Conservation (phyloP, 768 basidiomycete species). For the Suillus variegatus region DNA sequence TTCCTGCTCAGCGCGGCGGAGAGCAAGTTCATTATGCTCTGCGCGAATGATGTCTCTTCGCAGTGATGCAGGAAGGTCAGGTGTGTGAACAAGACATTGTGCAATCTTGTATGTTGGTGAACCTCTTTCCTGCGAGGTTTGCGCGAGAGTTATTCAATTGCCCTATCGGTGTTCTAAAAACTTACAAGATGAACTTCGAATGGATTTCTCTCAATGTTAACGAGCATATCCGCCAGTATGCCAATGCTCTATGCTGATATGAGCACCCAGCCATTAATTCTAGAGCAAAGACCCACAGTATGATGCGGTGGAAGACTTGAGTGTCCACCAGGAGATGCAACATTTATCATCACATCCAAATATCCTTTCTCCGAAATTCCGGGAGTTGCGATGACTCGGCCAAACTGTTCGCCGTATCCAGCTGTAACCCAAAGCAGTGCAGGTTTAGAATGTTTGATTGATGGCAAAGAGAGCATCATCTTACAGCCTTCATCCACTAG, state of each 20-base stretch:
- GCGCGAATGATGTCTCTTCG: constrained; percentile 51
- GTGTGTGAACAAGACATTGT: constrained; percentile 68
- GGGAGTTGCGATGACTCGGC: constrained; percentile 58
- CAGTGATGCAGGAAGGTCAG: constrained; percentile 49
- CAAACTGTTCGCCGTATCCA: constrained; percentile 51
- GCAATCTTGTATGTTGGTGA: constrained; percentile 61
- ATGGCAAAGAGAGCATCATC: constrained; percentile 21
- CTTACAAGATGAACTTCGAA: constrained; percentile 51
- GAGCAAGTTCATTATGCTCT: constrained; percentile 46
- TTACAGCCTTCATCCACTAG: constrained; percentile 88
- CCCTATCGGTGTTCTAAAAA: neutral
- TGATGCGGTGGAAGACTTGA: constrained; percentile 83
- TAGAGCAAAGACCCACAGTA: constrained; percentile 48
- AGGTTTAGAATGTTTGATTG: neutral
- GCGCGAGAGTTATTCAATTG: neutral
- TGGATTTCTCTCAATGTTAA: constrained; percentile 69
- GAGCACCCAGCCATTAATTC: constrained; percentile 6
- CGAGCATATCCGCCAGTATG: constrained; percentile 70
- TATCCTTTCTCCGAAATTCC: constrained; percentile 78
- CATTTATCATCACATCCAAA: constrained; percentile 61
- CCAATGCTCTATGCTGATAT: constrained; percentile 67
- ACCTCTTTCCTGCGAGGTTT: constrained; percentile 49
- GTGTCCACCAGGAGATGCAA: constrained; percentile 77
- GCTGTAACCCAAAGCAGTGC: constrained; percentile 32
- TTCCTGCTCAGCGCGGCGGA: constrained; percentile 52